A percentile compares a stretch with the other conserved stretches of the same genome.
phyloP scores from a whole-genome alignment of 2,329 filamentous ascomycete genomes.

The Xylaria multiplex region DNA sequence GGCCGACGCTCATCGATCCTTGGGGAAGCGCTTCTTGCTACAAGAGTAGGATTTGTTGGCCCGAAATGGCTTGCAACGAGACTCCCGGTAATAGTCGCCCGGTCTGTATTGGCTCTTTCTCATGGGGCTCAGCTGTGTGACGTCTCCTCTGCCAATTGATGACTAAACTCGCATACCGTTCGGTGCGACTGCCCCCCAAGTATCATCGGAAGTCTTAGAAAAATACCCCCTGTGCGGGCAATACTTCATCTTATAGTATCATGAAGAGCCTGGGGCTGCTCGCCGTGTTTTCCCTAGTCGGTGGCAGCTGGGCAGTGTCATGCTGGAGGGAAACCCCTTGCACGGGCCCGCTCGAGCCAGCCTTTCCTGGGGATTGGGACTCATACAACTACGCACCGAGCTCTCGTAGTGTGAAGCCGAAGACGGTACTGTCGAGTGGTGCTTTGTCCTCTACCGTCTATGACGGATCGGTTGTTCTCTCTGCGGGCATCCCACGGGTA shows the following conservation, averaged over 20 bases:
- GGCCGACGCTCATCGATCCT: background rate
- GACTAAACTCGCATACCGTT: background rate
- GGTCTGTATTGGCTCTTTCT: background rate
- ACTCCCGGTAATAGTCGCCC: background rate
- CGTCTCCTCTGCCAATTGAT: background rate
- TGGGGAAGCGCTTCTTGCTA: background rate
- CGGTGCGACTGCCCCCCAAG: background rate
- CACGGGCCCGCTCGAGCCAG: constrained; percentile 17
- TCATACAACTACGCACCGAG: constrained; percentile 23
- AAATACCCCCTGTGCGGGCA: background rate
- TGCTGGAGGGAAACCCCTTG: constrained; percentile 27
- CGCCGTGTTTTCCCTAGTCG: background rate
- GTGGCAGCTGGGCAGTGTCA: constrained; percentile 6
- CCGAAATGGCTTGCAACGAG: constrained; percentile 1
- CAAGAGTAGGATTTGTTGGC: constrained; percentile 1
- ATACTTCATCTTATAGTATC: background rate
- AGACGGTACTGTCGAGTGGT: constrained; percentile 13
- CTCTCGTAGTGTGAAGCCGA: constrained; percentile 19
- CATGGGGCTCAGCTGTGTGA: background rate
- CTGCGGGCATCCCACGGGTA: background rate
- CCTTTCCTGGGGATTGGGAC: constrained; percentile 29
- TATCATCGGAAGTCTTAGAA: background rate
- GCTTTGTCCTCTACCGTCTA: background rate
- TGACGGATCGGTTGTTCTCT: constrained; percentile 3
- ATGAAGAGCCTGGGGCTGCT: constrained; percentile 9